Percentiles rank a stretch among this genome's conserved stretches.
Conservation (phyloP, 352 stramenopile species). For the Pythium rhizo-oryzae region DNA sequence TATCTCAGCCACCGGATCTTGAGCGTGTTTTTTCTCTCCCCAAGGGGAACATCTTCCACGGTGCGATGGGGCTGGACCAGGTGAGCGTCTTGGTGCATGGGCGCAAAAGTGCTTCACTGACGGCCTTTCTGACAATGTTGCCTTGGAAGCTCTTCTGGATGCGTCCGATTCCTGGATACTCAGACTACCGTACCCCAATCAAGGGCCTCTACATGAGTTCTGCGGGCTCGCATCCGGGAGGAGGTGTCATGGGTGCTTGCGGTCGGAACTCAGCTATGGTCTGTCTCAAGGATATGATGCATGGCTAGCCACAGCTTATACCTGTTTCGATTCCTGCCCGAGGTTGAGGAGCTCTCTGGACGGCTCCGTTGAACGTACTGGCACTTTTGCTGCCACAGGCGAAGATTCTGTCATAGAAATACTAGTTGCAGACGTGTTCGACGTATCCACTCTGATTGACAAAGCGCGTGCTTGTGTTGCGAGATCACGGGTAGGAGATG, state of each 20-base stretch:
- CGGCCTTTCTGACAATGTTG: not conserved
- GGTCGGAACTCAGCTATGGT: conserved; percentile 84
- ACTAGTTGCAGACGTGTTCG: not conserved
- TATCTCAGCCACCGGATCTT: conserved; percentile 74
- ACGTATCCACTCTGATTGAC: not conserved
- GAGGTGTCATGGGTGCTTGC: conserved; percentile 91
- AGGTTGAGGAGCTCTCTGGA: too few species aligned
- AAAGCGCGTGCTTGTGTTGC: not conserved
- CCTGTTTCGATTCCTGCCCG: too few species aligned
- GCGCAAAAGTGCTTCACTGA: not conserved
- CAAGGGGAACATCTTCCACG: conserved; percentile 91
- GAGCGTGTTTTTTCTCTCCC: conserved; percentile 89
- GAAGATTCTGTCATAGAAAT: not conserved
- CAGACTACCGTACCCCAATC: conserved; percentile 83
- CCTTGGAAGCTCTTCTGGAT: conserved; percentile 82
- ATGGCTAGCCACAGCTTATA: too few species aligned
- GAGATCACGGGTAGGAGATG: not conserved
- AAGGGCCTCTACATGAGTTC: conserved; percentile 85
- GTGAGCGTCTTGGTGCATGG: conserved; percentile 25
- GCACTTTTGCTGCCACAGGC: not conserved
- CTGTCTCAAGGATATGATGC: conserved; percentile 64
- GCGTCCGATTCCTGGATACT: conserved; percentile 81
- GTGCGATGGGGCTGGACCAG: conserved; percentile 90
- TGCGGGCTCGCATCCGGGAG: conserved; percentile 85
- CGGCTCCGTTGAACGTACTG: too few species aligned